phyloP scores from a whole-genome alignment of 2,329 filamentous ascomycete species.

The Talaromyces sp. region DNA sequence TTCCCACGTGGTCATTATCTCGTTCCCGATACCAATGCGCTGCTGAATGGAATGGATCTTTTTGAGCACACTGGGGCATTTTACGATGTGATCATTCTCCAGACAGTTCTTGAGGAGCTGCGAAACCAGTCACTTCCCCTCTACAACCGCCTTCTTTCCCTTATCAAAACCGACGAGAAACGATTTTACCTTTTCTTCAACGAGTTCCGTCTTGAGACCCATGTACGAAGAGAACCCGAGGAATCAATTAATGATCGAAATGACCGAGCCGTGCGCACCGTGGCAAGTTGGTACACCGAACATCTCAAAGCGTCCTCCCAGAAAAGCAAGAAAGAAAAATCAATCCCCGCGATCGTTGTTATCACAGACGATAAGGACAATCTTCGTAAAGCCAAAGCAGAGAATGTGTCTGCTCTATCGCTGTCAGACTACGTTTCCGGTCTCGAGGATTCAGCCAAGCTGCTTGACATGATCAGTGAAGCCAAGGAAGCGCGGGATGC shows the following conservation, averaged over 20 bases:
- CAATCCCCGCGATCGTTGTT: conserved; percentile 80
- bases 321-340: conserved; percentile 55
- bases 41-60: conserved; percentile 93
- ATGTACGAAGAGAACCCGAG: conserved; percentile 71
- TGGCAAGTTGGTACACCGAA: conserved; percentile 86
- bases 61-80: conserved; percentile 92
- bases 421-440: conserved; percentile 78
- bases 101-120: conserved; percentile 94
- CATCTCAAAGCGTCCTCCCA: conserved; percentile 70
- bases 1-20: conserved; percentile 92
- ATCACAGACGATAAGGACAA: conserved; percentile 92
- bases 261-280: conserved; percentile 83
- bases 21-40: conserved; percentile 92
- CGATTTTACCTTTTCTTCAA: conserved; percentile 99
- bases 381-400: conserved; percentile 75
- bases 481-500: conserved; percentile 68
- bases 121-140: conserved; percentile 90
- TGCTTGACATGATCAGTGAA: conserved; percentile 92
- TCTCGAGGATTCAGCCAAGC: conserved; percentile 78
- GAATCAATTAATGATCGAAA: conserved; percentile 97
- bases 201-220: conserved; percentile 91
- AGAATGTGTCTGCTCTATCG: conserved; percentile 68
- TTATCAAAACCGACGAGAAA: conserved; percentile 96
- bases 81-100: conserved; percentile 93
- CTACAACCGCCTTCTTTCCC: conserved; percentile 86